Evolutionary conservation across 768 basidiomycete genomes (phyloP).

Genomic region (Podaxis sp.): DNA sequence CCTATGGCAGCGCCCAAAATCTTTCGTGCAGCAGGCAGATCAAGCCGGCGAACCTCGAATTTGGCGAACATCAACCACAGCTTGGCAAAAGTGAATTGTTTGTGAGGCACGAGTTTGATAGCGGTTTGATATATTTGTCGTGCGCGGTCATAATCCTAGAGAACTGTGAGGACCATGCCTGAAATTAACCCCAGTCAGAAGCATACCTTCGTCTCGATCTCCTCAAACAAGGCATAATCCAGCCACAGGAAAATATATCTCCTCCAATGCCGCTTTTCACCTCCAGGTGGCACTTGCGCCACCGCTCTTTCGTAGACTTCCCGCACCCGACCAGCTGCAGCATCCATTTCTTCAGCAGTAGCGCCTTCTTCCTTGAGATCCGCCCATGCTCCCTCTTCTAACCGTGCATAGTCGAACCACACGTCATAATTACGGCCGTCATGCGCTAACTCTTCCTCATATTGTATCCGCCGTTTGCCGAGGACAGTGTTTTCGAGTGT

Average conservation of each 20-base stretch:
- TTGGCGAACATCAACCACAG: slow-evolving; percentile 91
- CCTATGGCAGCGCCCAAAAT: slow-evolving; percentile 89
- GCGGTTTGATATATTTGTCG: slow-evolving; percentile 93
- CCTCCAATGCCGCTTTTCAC: slow-evolving; percentile 90
- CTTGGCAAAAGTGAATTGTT: slow-evolving; percentile 97
- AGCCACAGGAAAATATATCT: slow-evolving; percentile 92
- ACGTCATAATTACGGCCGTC: slow-evolving; percentile 95
- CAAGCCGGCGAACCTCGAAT: slow-evolving; percentile 85
- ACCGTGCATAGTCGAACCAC: slow-evolving; percentile 94
- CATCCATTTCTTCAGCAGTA: slow-evolving; percentile 66
- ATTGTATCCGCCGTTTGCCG: slow-evolving; percentile 97
- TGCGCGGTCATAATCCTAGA: slow-evolving; percentile 78
- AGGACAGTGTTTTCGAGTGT: slow-evolving; percentile 92
- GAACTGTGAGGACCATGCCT: neutral
- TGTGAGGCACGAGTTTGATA: slow-evolving; percentile 87
- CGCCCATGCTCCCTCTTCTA: slow-evolving; percentile 86
- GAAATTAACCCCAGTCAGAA: neutral
- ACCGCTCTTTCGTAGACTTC: slow-evolving; percentile 97
- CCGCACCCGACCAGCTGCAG: slow-evolving; percentile 64
- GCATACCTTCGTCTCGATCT: slow-evolving; percentile 87
- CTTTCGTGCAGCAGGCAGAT: slow-evolving; percentile 83
- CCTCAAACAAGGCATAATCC: slow-evolving; percentile 95
- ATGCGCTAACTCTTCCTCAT: slow-evolving; percentile 92
- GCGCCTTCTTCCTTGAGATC: slow-evolving; percentile 76
- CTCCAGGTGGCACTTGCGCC: slow-evolving; percentile 91